Evolutionary conservation across 768 basidiomycete species (phyloP), one percentile per base, ranked within the genome.

Genomic region (Suillus subaureus): DNA sequence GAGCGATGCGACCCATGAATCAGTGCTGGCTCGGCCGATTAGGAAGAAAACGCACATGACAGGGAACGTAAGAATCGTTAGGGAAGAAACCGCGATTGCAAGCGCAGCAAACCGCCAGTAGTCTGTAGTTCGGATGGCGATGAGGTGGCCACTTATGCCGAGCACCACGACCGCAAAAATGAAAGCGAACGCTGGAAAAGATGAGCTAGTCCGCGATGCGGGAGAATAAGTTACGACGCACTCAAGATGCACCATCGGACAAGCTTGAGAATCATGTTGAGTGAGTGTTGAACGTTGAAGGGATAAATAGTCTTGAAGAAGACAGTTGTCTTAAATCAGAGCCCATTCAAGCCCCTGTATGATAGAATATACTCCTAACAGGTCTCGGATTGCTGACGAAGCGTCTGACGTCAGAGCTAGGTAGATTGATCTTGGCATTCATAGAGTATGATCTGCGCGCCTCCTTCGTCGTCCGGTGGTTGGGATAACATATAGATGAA

Each of bases 81-180:
- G 52, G 33, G 61, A 61, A 16, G 68, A 69, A 6, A 70, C 70
- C 12, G 79, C 73, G 51, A 81, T n/a, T 15, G 66, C 74, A 15
- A 82, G 68, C 3, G 69, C 68, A 55, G 68, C 65, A 56, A 73
- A 82, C 7, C n/a, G 63, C 40, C 37, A 68, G 16, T 75, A 75
- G 6, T 60, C 35, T 70, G 67, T 21, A 52, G 15, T 6, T 67
- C 61, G 6, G 72, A 70, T 58, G 70, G 62, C 18, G 70, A 66
- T 69, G 39, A 80, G 55, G 63, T 71, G 52, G 6, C 70, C 79
- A 6, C 71, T 67, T 1, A 80, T 1, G 15, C 70, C 74, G 13
- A 82, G 65, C 21, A 72, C 76, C 55, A 82, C 70, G 35, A 79
- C 1, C 4, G 78, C 71, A 47, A 79, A 73, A 6, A 75, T 2